Percentiles rank a stretch among this genome's conserved stretches.
Conservation (phyloP, 768 basidiomycete genomes). For the Paxillus involutus region DNA sequence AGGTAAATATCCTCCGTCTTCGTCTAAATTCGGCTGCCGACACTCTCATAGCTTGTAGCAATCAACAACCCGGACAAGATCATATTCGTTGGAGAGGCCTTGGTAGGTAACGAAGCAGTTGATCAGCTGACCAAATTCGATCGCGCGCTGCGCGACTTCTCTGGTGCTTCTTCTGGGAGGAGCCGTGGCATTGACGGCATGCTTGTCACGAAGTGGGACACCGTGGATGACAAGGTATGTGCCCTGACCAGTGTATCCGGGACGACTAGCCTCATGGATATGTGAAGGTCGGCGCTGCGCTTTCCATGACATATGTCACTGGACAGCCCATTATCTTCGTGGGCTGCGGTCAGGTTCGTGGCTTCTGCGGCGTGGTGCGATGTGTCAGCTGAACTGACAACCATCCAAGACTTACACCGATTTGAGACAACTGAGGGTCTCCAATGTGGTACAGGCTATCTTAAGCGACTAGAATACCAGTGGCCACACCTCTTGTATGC, state of each 20-base stretch:
- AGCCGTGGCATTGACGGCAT: constrained; percentile 97
- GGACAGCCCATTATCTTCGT: constrained; percentile 99
- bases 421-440: constrained; percentile 84
- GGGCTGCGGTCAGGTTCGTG: constrained; percentile 89
- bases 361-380: not conserved
- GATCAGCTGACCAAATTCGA: constrained; percentile 98
- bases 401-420: constrained; percentile 87
- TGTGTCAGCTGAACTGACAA: constrained; percentile 10
- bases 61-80: constrained; percentile 97
- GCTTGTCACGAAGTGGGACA: constrained; percentile 99
- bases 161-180: constrained; percentile 62
- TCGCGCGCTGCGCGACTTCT: constrained; percentile 89
- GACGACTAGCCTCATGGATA: not conserved
- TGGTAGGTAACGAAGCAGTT: constrained; percentile 98
- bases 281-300: constrained; percentile 88
- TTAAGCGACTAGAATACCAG: constrained; percentile 57
- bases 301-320: constrained; percentile 99
- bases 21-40: not conserved
- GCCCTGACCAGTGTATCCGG: not conserved
- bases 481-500: too few species aligned
- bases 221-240: constrained; percentile 91
- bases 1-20: constrained; percentile 44
- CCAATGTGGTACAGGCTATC: constrained; percentile 92
- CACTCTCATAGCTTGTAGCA: constrained; percentile 66
- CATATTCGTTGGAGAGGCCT: constrained; percentile 95